These are phyloP conservation scores for Tubosaeta sp. DNA, from an alignment of 768 basidiomycete genomes.

Conservation along the genomic window DNA sequence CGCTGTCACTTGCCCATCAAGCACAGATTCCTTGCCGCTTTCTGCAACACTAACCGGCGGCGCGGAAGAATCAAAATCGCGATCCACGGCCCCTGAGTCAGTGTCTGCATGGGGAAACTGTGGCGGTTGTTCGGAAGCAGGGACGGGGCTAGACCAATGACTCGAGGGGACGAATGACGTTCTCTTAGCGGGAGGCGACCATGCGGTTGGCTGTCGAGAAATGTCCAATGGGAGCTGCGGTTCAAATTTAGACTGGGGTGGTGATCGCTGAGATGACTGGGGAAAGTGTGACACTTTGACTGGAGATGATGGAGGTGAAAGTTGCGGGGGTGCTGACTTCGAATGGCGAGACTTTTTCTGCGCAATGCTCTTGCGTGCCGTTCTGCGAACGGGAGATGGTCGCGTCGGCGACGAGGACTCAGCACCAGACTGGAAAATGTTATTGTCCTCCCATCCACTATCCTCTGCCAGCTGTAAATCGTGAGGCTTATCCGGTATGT, in stretches of 20 bases:
- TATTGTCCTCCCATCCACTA: constrained; percentile 89
- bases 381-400: constrained; percentile 51
- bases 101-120: constrained; percentile 4
- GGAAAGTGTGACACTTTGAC: constrained; percentile 24
- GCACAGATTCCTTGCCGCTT: constrained; percentile 14
- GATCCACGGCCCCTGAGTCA: background rate
- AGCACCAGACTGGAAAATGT: constrained; percentile 86
- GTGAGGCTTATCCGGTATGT: constrained; percentile 7
- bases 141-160: constrained; percentile 18
- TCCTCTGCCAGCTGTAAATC: constrained; percentile 45
- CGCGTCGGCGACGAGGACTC: constrained; percentile 79
- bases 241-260: constrained; percentile 54
- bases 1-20: constrained; percentile 26
- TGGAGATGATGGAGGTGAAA: constrained; percentile 42
- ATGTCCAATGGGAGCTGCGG: constrained; percentile 45
- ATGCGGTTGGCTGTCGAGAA: constrained; percentile 27
- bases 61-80: background rate
- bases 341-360: constrained; percentile 62
- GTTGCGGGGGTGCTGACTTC: constrained; percentile 64
- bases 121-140: constrained; percentile 8
- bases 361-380: constrained; percentile 36
- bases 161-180: constrained; percentile 12
- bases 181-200: constrained; percentile 13
- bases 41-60: constrained; percentile 20
- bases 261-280: constrained; percentile 32